Conservation (phyloP, 2,329 filamentous ascomycete species). For the Penicillium sp. region DNA sequence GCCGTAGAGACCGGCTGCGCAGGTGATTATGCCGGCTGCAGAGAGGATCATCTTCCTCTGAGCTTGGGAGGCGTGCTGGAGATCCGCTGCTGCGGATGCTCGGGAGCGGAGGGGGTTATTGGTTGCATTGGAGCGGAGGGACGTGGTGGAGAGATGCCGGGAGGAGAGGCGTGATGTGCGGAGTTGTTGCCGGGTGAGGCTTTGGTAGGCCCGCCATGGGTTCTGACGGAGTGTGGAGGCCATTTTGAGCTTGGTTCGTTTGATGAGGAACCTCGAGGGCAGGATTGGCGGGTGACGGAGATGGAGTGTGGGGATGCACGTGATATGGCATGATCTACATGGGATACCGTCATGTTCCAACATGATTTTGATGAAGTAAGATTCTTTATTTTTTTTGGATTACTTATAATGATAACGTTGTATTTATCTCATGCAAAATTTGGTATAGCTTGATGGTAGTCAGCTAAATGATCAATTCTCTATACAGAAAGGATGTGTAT, state of each 20-base stretch:
- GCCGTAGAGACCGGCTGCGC: conserved; percentile 43
- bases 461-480: neutral
- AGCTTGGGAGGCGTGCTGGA: conserved; percentile 30
- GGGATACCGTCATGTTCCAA: neutral
- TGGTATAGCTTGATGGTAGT: neutral
- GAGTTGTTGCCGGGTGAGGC: conserved; percentile 24
- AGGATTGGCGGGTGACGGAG: conserved; percentile 16
- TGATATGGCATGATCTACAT: conserved; percentile 22
- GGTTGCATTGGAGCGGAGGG: conserved; percentile 27
- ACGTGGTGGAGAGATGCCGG: conserved; percentile 28
- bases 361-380: neutral
- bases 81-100: conserved; percentile 15
- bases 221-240: conserved; percentile 18
- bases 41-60: conserved; percentile 37
- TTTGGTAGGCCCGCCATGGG: conserved; percentile 33
- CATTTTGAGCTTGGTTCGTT: conserved; percentile 15
- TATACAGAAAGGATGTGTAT: neutral
- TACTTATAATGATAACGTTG: neutral
- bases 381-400: neutral
- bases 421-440: neutral
- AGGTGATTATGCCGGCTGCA: conserved; percentile 40
- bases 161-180: conserved; percentile 1
- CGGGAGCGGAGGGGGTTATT: conserved; percentile 34
- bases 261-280: conserved; percentile 8
- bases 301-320: conserved; percentile 25